Evolutionary conservation across 2,329 filamentous ascomycete genomes (phyloP), one percentile per base, ranked within the genome.

Genomic region (Fusarium liriodendri): DNA sequence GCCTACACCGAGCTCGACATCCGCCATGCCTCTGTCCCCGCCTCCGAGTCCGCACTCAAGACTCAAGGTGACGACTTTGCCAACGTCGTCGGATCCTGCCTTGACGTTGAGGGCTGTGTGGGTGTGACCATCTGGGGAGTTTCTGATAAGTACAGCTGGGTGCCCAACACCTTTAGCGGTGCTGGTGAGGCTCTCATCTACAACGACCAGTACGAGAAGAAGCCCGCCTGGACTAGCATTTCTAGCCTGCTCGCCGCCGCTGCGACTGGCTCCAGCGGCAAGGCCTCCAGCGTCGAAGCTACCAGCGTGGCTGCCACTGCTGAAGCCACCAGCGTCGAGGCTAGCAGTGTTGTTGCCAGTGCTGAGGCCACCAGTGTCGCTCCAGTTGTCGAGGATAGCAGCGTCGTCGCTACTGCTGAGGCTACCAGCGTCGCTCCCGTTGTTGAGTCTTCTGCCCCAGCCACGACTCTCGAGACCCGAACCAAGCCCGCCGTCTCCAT

Each of bases 1-100:
- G 89, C 89, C 6, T 85, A 90, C 78, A 92, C 90, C 2, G 90
- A 92, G 82, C 82, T 92, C 25, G 90, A 92, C 77, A 88, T 92
- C 69, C 84, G 89, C 33, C 85, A 87, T 64, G 77, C 78, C 2
- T 78, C 77, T 6, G 79, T 90, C 14, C 88, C 89, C 0, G 79
- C 86, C 5, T 84, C 81, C 5, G 76, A 79, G 2, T 77, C 82
- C 1, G 83, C 82, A 33, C 78, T 85, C 20, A 78, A 80, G 18
- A 83, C 84, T 29, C 89, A 91, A 80, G 85, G 84, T 1, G 75
- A 77, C 20, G 86, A 87, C 59, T 90, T 89, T 69, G 83, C 77
- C 38, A 70, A 77, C 45, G 81, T 82, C 10, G 82, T 85, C 6
- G 80, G 80, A 6, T 79, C 82, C 2, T 85, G 84, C 65, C 68